These are phyloP conservation scores for Ehretia macrophylla DNA, from an alignment of 257 asterid genomes.

Conservation along the genomic window DNA sequence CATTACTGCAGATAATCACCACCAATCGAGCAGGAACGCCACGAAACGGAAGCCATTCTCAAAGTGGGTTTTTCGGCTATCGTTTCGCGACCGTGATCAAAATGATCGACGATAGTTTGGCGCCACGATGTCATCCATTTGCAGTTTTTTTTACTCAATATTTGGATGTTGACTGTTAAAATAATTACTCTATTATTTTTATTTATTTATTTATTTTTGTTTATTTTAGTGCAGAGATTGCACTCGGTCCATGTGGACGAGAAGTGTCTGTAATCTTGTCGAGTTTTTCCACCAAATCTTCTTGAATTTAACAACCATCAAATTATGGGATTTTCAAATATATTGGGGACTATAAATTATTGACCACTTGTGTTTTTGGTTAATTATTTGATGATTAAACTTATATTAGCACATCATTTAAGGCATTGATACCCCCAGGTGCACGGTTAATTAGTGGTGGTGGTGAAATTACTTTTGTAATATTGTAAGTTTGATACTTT, in stretches of 20 bases:
- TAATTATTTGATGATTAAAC: background rate
- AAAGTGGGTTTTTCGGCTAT: conserved; percentile 79
- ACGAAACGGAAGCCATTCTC: conserved; percentile 41
- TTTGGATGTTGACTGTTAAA: conserved; percentile 34
- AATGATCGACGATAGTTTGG: conserved; percentile 56
- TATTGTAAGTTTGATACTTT: no score
- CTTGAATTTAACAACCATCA: conserved; percentile 13
- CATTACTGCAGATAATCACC: background rate
- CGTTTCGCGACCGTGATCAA: conserved; percentile 53
- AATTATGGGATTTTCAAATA: background rate
- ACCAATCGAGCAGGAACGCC: conserved; percentile 24
- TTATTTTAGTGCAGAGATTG: conserved; percentile 26
- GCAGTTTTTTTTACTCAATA: conserved; percentile 22
- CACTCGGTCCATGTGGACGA: conserved; percentile 72
- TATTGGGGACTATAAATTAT: background rate
- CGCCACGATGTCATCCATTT: background rate
- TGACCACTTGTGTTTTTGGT: background rate
- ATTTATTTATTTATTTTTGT: background rate
- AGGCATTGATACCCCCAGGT: background rate
- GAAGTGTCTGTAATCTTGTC: conserved; percentile 40
- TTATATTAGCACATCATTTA: background rate
- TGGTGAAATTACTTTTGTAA: no score
- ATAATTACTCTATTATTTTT: conserved; percentile 7
- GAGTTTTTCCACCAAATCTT: conserved; percentile 15
- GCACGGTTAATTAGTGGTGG: no score